Conservation (phyloP, 805 yeast genomes). For the Ogataea allantospora region DNA sequence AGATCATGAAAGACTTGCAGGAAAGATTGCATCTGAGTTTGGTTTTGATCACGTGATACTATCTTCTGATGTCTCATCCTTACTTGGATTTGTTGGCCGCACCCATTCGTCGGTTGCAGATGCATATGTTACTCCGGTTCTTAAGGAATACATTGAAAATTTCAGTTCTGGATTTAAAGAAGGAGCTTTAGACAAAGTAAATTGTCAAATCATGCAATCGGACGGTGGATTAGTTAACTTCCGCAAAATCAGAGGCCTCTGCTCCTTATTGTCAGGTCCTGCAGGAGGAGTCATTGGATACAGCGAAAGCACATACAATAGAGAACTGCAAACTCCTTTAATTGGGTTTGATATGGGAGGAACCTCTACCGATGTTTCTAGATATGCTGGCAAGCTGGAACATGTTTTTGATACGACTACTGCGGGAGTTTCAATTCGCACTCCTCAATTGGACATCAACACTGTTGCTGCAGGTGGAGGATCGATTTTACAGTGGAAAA, state of each 20-base stretch:
- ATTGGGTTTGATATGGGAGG: constrained; percentile 91
- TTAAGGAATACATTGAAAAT: constrained; percentile 56
- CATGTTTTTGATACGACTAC: constrained; percentile 80
- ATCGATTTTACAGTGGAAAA: constrained; percentile 61
- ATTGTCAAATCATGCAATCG: constrained; percentile 86
- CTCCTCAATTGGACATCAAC: constrained; percentile 78
- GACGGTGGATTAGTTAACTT: constrained; percentile 93
- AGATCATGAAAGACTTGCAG: constrained; percentile 60
- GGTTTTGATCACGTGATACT: constrained; percentile 69
- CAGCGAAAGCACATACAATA: constrained; percentile 71
- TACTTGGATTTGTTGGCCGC: constrained; percentile 70
- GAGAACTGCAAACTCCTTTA: constrained; percentile 50
- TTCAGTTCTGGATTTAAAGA: constrained; percentile 60
- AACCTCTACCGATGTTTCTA: constrained; percentile 79
- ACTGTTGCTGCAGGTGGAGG: constrained; percentile 90
- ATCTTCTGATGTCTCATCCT: constrained; percentile 67
- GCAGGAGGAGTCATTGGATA: constrained; percentile 98
- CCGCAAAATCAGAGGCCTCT: constrained; percentile 74
- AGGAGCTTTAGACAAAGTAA: constrained; percentile 45
- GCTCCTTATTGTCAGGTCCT: constrained; percentile 90
- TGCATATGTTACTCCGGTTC: constrained; percentile 78
- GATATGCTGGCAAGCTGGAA: constrained; percentile 62
- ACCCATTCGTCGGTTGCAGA: constrained; percentile 78
- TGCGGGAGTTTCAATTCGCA: constrained; percentile 76
- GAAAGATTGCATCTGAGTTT: constrained; percentile 52